Base-by-base conservation (phyloP, 371 early-diverging fungal species). In the Mucor indicus region DNA sequence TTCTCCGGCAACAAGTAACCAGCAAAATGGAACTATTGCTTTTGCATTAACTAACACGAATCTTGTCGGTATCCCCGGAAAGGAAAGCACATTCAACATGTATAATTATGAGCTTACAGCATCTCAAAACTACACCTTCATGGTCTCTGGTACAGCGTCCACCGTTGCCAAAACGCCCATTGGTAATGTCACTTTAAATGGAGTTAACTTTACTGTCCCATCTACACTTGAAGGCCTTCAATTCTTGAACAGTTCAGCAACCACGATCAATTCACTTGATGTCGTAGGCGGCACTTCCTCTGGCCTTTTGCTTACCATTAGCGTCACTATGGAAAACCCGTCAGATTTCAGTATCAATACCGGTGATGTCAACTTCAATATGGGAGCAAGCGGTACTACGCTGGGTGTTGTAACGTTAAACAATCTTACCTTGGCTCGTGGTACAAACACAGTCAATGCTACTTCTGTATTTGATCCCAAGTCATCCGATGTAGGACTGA, bases 271-370 rank as follows among this genome's bases (percentile, higher is more conserved):
- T 57, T 67, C 69, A 27, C 56, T 85, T 48, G 77, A 78, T 48
- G 81, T 85, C 23, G 69, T 64, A 12, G 84, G 80, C 31, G 85
- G 85, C 35, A 55, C 70, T 9, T 27, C 64, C 15, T 58, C 68
- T 3, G 64, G 65, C 38, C 53, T 85, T 38, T 48, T 66, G n/a
- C 67, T 85, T 45, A 67, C 70, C 22, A 74, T 83, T 37, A 63
- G 67, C 39, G 70, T 76, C 37, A 69, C 73, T 37, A 73, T 85
- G 72, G 57, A 48, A 41, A 85, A 83, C 57, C 85, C 83, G 9
- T 76, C 78, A 33, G 66, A 62, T 45, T 71, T 84, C 21, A 60
- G 73, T 19, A 83, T 85, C 39, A 42, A 65, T 23, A 72, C 75
- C 24, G 80, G 80, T 40, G 71, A 83, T 48, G 70, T 80, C 22